These are phyloP conservation scores for Emydomyces testavorans DNA, from an alignment of 2,329 filamentous ascomycete genomes.

Conservation along the genomic window DNA sequence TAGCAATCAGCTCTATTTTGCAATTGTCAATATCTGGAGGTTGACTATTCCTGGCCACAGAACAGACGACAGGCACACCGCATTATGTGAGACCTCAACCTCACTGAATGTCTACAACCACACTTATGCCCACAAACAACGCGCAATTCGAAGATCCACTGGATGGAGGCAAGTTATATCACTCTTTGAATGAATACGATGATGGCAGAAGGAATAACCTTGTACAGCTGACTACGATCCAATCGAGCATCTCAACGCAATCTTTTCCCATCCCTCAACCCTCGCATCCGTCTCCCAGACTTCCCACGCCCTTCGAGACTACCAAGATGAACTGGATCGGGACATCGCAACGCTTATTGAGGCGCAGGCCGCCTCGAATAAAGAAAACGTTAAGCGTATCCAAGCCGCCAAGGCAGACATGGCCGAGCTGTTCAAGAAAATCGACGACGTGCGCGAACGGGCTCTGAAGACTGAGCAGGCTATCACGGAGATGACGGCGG, in stretches of 20 bases:
- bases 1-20: too few species aligned
- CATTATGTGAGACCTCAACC: background rate
- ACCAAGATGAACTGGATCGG: constrained; percentile 70
- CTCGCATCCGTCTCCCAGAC: constrained; percentile 65
- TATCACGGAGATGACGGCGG: constrained; percentile 97
- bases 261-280: constrained; percentile 82
- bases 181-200: background rate
- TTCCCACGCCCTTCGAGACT: constrained; percentile 58
- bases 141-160: constrained; percentile 30
- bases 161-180: constrained; percentile 34
- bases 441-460: constrained; percentile 79
- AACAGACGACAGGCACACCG: background rate
- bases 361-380: constrained; percentile 70
- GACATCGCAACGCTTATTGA: constrained; percentile 63
- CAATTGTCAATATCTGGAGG: too few species aligned
- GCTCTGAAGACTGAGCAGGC: constrained; percentile 87
- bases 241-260: constrained; percentile 79
- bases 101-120: constrained; percentile 18
- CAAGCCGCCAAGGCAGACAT: constrained; percentile 83
- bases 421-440: constrained; percentile 80
- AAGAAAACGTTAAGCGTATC: constrained; percentile 81
- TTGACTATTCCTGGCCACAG: too few species aligned
- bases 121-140: constrained; percentile 32
- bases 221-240: constrained; percentile 73
- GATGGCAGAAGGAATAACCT: background rate